Evolutionary conservation across 2,329 filamentous ascomycete genomes (phyloP), one percentile per base, ranked within the genome.

Genomic region (Scedosporium apiospermum): DNA sequence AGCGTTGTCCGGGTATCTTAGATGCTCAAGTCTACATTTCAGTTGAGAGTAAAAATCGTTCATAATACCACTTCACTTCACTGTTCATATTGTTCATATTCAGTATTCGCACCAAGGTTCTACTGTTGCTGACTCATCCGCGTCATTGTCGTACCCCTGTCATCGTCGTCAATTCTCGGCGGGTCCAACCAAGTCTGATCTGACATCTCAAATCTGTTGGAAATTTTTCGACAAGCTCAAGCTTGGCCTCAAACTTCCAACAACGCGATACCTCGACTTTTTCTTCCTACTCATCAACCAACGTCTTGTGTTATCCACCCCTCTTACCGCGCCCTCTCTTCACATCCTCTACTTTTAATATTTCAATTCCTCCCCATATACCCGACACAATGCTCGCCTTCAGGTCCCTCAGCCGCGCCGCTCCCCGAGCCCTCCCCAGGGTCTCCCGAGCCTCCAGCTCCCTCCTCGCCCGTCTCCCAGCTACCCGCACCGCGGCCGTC

Each of bases 301-400:
- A 55, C 18, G 14, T 6, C 23, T 27, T 14, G 21, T 55, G 30
- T 27, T 6, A 27, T 27, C 23, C 23, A 49, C 23, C 6, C 27
- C 27, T 3, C 14, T 42, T 18, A 41, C 27, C 30, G 6, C 27
- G 26, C 41, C 23, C 21, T 55, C 34, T 41, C 53, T 10, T 44
- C 30, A 27, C 9, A 62, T 46, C 63, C 70, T 66, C 67, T 49
- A 62, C 58, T 62, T 65, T 61, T 57, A 58, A 58, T 44, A 58
- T 58, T 60, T 51, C 53, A 6, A 61, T 26, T 58, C 42, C 61
- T 65, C 58, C 55, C 57, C 51, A 7, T 62, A 58, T 30, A 63
- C 53, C 61, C 63, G 16, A 44, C 74, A 83, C 70, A 67, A 92
- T 92, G 89, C 78, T 91, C 72, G 88, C 88, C 67, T 78, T 90